Evolutionary conservation across 371 early-diverging fungal species (phyloP).

Genomic region (Apophysomyces variabilis): DNA sequence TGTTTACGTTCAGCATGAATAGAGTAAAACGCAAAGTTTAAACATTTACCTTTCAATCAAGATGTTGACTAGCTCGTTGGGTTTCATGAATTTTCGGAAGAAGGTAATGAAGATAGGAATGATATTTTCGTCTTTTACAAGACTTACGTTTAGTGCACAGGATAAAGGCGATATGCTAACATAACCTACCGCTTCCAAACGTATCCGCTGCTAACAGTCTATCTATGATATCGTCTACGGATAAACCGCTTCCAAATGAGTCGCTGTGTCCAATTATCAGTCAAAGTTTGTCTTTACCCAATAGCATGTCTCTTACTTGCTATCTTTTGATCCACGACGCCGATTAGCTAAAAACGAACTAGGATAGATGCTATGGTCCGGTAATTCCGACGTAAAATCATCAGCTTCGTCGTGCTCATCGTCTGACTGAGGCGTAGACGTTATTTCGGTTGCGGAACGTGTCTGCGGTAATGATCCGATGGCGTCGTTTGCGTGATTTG

Average conservation of each 20-base stretch:
- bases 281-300: neutral
- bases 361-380: conserved; percentile 8
- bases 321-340: conserved; percentile 49
- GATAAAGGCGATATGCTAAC: neutral
- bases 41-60: conserved; percentile 47
- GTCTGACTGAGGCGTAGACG: neutral
- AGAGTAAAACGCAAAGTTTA: neutral
- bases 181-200: conserved; percentile 28
- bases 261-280: conserved; percentile 26
- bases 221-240: conserved; percentile 46
- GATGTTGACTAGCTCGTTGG: conserved; percentile 48
- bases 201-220: conserved; percentile 32
- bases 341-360: conserved; percentile 8
- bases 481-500: neutral
- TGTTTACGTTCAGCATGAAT: neutral
- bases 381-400: neutral
- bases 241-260: conserved; percentile 40
- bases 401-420: neutral
- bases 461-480: neutral
- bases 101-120: conserved; percentile 57
- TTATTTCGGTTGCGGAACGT: conserved; percentile 2
- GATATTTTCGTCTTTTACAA: conserved; percentile 40
- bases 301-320: conserved; percentile 33
- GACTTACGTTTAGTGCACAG: neutral
- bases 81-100: conserved; percentile 63